Conservation (phyloP, 2,329 filamentous ascomycete genomes). For the Penicillium sp. region DNA sequence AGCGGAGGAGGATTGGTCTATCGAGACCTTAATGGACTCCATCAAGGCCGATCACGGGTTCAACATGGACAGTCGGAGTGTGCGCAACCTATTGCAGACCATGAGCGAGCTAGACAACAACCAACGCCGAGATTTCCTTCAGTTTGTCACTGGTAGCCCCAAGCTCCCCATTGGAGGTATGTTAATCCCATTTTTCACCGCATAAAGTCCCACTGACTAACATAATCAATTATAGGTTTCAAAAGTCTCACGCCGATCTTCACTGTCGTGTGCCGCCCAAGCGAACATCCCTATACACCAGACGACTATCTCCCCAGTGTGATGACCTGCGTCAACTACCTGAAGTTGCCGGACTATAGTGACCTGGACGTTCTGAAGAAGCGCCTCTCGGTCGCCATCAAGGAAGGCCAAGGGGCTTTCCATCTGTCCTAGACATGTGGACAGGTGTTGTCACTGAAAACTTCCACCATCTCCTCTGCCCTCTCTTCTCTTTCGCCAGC, state of each 20-base stretch:
- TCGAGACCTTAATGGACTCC: constrained; percentile 96
- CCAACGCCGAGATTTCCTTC: constrained; percentile 87
- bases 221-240: constrained; percentile 64
- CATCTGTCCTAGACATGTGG: constrained; percentile 69
- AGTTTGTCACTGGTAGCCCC: constrained; percentile 96
- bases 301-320: constrained; percentile 99
- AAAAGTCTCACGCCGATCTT: constrained; percentile 97
- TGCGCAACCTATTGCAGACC: constrained; percentile 85
- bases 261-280: constrained; percentile 98
- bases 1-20: constrained; percentile 92
- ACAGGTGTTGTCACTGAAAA: neutral
- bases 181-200: constrained; percentile 28
- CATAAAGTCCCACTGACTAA: constrained; percentile 2
- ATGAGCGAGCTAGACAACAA: constrained; percentile 81
- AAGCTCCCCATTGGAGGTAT: constrained; percentile 96
- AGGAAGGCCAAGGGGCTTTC: constrained; percentile 96
- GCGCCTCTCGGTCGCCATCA: constrained; percentile 80
- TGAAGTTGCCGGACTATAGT: constrained; percentile 95
- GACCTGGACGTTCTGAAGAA: constrained; percentile 72
- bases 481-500: constrained; percentile 1
- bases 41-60: constrained; percentile 98
- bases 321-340: constrained; percentile 99
- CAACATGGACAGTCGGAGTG: constrained; percentile 96
- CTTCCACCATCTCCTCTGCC: neutral
- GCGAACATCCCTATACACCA: constrained; percentile 85